Percentiles rank a stretch among this genome's conserved stretches.
These are phyloP conservation scores for Pharus latifolius DNA, from an alignment of 176 grass and related monocot species.

Conservation along the genomic window DNA sequence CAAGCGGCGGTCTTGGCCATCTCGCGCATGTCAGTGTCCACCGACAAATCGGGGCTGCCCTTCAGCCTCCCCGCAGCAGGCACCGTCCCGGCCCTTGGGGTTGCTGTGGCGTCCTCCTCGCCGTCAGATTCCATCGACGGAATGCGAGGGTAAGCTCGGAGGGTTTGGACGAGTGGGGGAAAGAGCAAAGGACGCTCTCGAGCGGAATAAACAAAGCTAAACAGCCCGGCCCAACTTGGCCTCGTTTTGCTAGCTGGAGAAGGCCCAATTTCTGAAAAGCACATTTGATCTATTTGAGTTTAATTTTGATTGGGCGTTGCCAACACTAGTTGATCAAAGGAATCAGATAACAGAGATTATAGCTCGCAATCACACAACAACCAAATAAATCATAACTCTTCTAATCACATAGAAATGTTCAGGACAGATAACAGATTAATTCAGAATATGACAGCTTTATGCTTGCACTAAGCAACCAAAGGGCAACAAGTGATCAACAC, in stretches of 20 bases:
- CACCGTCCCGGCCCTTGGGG: neutral
- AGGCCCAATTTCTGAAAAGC: neutral
- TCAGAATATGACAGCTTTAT: no score
- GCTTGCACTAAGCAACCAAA: no score
- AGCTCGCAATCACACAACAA: no score
- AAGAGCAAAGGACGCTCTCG: neutral
- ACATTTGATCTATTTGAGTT: no score
- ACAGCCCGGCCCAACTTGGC: neutral
- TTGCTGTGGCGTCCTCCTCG: constrained; percentile 56
- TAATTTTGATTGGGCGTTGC: no score
- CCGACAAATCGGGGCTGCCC: constrained; percentile 41
- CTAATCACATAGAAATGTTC: no score
- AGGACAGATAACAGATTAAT: no score
- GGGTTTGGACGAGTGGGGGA: neutral
- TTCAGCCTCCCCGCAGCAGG: constrained; percentile 31
- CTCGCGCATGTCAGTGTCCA: constrained; percentile 62
- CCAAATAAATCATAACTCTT: no score
- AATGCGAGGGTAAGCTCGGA: neutral
- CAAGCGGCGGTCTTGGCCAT: constrained; percentile 81
- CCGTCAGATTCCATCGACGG: constrained; percentile 72
- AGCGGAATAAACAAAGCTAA: neutral
- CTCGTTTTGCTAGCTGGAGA: neutral
- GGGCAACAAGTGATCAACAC: no score
- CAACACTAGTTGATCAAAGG: no score
- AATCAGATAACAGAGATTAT: no score